Percentiles rank a stretch among this genome's conserved stretches.
These are phyloP conservation scores for Helianthus annuus DNA, from an alignment of 129 eudicot genomes.

Conservation along the genomic window HanXRQr2.0-SUNRISE NC_035434.2:167830021-167830520, in stretches of 20 bases:
- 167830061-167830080: no score
- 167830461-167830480: constrained; percentile 50
- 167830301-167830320: constrained; percentile 74
- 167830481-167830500: constrained; percentile 51
- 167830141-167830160: no score
- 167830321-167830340: constrained; percentile 64
- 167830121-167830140: no score
- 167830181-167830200: no score
- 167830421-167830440: constrained; percentile 76
- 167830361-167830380: constrained; percentile 65
- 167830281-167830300: constrained; percentile 72
- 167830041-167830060: no score
- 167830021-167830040: no score
- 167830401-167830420: constrained; percentile 57
- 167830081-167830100: no score
- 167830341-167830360: constrained; percentile 53
- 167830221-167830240: constrained; percentile 22
- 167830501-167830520: constrained; percentile 53
- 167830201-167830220: background rate
- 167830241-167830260: constrained; percentile 50
- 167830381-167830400: constrained; percentile 64
- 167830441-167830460: constrained; percentile 53
- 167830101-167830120: no score
- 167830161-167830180: no score
- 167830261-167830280: constrained; percentile 59